Evolutionary conservation across 345 rosid species (phyloP), one percentile per base, ranked within the genome.

Genomic region (Aurinia saxatilis): DNA sequence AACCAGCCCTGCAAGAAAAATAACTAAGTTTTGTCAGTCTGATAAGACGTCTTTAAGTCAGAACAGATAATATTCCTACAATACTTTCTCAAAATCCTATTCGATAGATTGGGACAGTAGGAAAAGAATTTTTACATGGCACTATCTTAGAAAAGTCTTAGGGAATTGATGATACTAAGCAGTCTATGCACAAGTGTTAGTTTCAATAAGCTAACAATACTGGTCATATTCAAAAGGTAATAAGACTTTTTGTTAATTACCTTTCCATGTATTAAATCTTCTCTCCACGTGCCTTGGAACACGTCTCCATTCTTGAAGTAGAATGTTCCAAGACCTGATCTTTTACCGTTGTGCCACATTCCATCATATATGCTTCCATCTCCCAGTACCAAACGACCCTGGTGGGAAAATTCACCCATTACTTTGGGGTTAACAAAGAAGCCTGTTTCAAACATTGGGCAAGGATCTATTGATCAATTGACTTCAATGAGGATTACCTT

Each of bases 271-370:
- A 93, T 87, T 57, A 81, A 50, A 73, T 93, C 97, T 49, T 89
- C 99, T 68, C 99, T 81, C 99, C 99, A 93, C 33, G 90, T 84
- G 39, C 99, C 99, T 75, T 93, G 99, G 78, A 93, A 93, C 31
- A 89, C 90, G 63, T 93, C 99, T 19, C 99, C 99, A 62, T 85
- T 89, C 71, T 84, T 77, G 80, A 87, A 93, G 81, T 82, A 93
- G 76, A 81, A 89, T 10, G 95, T 78, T 65, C 99, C 99, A 2
- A 77, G 82, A 54, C 97, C 97, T 21, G 90, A 93, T 77, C 87
- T 81, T 83, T 85, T 93, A 69, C 97, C 97, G 68, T 78, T 78
- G 48, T 79, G 96, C 99, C 99, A 93, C 85, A 73, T 79, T 18
- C 99, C 99, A 54, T 89, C 95, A 73, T 87, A 93, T 68, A 90